A percentile compares a stretch with the other conserved stretches of the same genome.
These are phyloP conservation scores for Monosporozyma yasuniensis DNA, from an alignment of 805 yeast genomes.

Conservation along the genomic window DNA sequence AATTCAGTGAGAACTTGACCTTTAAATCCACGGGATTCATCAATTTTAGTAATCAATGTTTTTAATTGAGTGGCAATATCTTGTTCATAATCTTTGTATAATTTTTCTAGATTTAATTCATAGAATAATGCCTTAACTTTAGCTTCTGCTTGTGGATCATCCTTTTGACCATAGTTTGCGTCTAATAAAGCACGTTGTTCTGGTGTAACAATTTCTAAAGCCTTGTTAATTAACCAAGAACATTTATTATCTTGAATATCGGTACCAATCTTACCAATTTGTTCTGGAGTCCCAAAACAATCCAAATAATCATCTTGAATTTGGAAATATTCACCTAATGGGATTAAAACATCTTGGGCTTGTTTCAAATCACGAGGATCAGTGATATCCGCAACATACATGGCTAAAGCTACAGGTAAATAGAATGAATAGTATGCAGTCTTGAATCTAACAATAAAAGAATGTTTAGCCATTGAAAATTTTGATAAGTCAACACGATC, in stretches of 20 bases:
- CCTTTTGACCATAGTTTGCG: conserved; percentile 82
- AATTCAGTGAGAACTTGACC: conserved; percentile 75
- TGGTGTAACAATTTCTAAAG: conserved; percentile 64
- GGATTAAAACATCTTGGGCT: conserved; percentile 78
- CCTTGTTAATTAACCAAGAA: conserved; percentile 94
- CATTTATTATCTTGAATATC: conserved; percentile 98
- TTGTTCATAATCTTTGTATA: conserved; percentile 80
- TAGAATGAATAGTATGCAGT: conserved; percentile 97
- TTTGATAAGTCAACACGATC: conserved; percentile 81
- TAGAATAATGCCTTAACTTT: conserved; percentile 52
- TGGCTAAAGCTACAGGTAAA: conserved; percentile 93
- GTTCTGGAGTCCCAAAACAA: conserved; percentile 94
- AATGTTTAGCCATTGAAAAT: conserved; percentile 82
- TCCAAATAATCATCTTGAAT: conserved; percentile 96
- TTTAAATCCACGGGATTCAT: conserved; percentile 91
- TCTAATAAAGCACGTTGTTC: conserved; percentile 81
- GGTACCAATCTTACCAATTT: conserved; percentile 97
- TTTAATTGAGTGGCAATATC: conserved; percentile 54
- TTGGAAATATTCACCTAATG: conserved; percentile 97
- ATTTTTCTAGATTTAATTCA: conserved; percentile 60
- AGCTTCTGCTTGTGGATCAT: conserved; percentile 57
- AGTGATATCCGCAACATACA: conserved; percentile 80
- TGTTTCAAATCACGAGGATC: conserved; percentile 72
- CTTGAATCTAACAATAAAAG: conserved; percentile 90
- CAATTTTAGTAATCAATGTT: conserved; percentile 57